These are phyloP conservation scores for Populus hybrid DNA, from an alignment of 441 rosid genomes.

Conservation along the genomic window DNA sequence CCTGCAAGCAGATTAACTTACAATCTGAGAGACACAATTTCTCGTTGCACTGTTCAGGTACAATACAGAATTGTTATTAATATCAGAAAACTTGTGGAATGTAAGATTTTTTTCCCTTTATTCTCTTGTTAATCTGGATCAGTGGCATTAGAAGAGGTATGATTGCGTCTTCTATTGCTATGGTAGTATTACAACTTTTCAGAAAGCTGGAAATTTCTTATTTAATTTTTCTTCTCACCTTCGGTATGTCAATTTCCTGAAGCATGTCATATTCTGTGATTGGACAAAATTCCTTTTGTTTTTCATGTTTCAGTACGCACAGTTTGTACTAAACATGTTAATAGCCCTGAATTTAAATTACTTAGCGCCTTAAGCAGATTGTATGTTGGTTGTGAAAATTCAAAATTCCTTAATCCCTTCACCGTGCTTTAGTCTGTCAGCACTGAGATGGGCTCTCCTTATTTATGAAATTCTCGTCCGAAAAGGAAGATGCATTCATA, in stretches of 20 bases:
- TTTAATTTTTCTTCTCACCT: not conserved
- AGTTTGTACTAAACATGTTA: not conserved
- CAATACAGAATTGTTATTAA: not conserved
- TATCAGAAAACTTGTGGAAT: not conserved
- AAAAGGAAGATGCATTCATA: not conserved
- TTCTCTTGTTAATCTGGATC: not conserved
- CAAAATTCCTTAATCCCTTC: not conserved
- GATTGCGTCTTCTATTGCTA: not conserved
- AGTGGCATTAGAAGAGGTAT: not conserved
- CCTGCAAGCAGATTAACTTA: conserved; percentile 49
- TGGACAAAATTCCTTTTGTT: not conserved
- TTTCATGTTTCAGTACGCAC: not conserved
- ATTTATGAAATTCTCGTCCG: not conserved
- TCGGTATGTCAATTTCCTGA: not conserved
- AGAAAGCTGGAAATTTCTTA: not conserved
- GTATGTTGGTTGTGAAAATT: not conserved
- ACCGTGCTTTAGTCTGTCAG: not conserved
- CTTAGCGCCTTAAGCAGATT: not conserved
- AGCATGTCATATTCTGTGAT: not conserved
- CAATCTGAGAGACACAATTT: conserved; percentile 62
- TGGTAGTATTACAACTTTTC: not conserved
- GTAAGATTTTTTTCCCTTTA: not conserved
- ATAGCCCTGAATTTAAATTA: not conserved
- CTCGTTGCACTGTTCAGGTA: conserved; percentile 81
- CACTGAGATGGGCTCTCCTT: not conserved